These are phyloP conservation scores for Rhododendron vialii DNA, from an alignment of 148 eudicot species.

Conservation along the genomic window DNA sequence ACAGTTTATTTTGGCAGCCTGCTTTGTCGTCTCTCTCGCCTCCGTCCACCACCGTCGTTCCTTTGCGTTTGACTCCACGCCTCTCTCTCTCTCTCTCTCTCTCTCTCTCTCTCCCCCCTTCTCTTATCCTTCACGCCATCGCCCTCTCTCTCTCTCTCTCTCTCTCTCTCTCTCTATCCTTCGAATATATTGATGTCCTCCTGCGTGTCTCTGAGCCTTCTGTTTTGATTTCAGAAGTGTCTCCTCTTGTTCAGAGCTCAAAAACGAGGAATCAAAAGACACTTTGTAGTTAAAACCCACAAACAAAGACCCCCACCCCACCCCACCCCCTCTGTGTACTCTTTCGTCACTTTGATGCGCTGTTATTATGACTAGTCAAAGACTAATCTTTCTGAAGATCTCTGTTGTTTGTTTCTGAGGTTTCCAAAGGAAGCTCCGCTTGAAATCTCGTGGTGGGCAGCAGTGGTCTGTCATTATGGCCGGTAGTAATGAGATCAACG, in stretches of 20 bases:
- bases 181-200: conserved; percentile 14
- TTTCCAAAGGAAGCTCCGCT: not conserved
- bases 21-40: conserved; percentile 40
- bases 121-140: conserved; percentile 9
- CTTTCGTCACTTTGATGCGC: not conserved
- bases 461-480: conserved; percentile 29
- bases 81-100: conserved; percentile 17
- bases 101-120: not conserved
- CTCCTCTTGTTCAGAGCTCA: conserved; percentile 23
- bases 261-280: conserved; percentile 12
- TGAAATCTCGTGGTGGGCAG: not conserved
- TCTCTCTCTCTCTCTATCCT: conserved; percentile 8
- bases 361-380: conserved; percentile 8
- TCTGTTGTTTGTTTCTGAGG: not conserved
- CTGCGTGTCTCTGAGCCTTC: conserved; percentile 11
- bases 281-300: not conserved
- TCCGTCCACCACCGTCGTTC: conserved; percentile 24
- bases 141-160: not conserved
- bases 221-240: conserved; percentile 18
- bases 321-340: not conserved
- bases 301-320: not conserved
- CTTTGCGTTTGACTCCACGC: conserved; percentile 22
- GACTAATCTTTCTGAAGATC: conserved; percentile 2
- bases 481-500: conserved; percentile 42
- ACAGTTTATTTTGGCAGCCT: conserved; percentile 40